A percentile compares a stretch with the other conserved stretches of the same genome.
Evolutionary conservation across 2,329 filamentous ascomycete genomes (phyloP).

Genomic region (Xenosphaeropsis pyriputrescens): DNA sequence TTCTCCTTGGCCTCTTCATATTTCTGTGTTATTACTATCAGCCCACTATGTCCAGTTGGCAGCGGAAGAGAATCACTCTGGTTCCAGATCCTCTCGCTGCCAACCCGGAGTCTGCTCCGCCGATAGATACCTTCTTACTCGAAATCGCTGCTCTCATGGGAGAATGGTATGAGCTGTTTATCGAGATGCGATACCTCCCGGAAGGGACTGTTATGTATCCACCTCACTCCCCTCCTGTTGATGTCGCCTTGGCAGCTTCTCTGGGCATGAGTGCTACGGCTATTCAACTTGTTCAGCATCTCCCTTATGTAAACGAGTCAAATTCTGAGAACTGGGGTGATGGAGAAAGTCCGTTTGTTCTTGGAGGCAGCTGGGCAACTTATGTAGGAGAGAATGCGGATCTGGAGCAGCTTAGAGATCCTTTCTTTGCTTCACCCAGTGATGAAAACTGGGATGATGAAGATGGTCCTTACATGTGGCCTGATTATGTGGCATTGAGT

Average conservation of each 20-base stretch:
- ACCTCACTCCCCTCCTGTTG: conserved; percentile 3
- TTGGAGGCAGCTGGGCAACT: conserved; percentile 4
- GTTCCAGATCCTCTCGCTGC: too few relatives aligned
- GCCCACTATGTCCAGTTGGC: too few relatives aligned
- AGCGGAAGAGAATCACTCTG: too few relatives aligned
- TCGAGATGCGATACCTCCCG: conserved; percentile 7
- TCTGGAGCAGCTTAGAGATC: conserved; percentile 1
- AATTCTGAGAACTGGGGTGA: conserved; percentile 1
- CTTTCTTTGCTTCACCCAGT: not conserved
- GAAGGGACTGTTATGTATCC: not conserved
- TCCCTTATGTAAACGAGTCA: conserved; percentile 6
- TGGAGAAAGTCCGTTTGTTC: conserved; percentile 3
- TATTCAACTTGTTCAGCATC: conserved; percentile 5
- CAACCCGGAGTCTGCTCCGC: too few relatives aligned
- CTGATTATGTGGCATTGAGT: conserved; percentile 5
- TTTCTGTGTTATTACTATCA: too few relatives aligned
- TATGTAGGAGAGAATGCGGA: conserved; percentile 1
- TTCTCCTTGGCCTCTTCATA: too few relatives aligned
- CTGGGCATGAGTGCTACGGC: conserved; percentile 3
- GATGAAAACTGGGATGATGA: conserved; percentile 1
- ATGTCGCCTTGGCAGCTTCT: conserved; percentile 3
- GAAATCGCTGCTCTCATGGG: conserved; percentile 1
- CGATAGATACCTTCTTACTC: not conserved
- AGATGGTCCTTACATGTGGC: conserved; percentile 5
- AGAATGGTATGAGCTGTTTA: conserved; percentile 6